Evolutionary conservation across 768 basidiomycete species (phyloP).

Genomic region (Boletus sensibilis): DNA sequence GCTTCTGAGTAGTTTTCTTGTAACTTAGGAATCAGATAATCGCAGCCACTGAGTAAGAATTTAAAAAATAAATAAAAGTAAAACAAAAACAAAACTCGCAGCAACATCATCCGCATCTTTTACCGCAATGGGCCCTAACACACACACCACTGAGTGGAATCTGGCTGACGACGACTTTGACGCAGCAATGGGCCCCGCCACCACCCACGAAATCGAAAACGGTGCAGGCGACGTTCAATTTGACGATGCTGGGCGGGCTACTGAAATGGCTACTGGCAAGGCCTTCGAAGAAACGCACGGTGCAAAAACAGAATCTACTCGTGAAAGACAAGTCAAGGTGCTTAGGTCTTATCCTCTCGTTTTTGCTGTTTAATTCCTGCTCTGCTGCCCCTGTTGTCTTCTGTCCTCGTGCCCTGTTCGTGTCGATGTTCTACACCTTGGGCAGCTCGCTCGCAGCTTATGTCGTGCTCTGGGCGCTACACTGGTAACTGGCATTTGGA

Average conservation of each 20-base stretch:
- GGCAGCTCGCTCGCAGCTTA: slow-evolving; percentile 17
- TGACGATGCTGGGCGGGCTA: slow-evolving; percentile 21
- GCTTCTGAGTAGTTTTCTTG: neutral
- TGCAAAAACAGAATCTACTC: slow-evolving; percentile 43
- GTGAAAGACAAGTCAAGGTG: slow-evolving; percentile 86
- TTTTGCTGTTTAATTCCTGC: slow-evolving; percentile 28
- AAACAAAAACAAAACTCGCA: neutral
- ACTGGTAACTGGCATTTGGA: slow-evolving; percentile 24
- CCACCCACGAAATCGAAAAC: slow-evolving; percentile 46
- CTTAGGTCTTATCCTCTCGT: slow-evolving; percentile 64
- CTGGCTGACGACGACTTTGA: slow-evolving; percentile 47
- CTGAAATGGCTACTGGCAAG: slow-evolving; percentile 19
- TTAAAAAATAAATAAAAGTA: neutral
- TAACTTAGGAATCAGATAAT: slow-evolving; percentile 3
- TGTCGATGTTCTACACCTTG: slow-evolving; percentile 19
- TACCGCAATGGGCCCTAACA: slow-evolving; percentile 25
- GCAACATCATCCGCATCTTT: neutral
- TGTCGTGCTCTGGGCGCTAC: slow-evolving; percentile 19
- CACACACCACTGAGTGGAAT: slow-evolving; percentile 42
- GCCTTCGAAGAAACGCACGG: slow-evolving; percentile 47
- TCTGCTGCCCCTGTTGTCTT: slow-evolving; percentile 21
- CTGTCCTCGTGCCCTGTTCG: slow-evolving; percentile 16
- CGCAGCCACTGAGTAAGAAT: slow-evolving; percentile 2
- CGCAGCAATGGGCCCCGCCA: slow-evolving; percentile 43
- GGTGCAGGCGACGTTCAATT: slow-evolving; percentile 43